Percentiles rank a stretch among this genome's conserved stretches.
Conservation (phyloP, 495 filamentous ascomycete species). For the Astrocystis sublimbata region DNA sequence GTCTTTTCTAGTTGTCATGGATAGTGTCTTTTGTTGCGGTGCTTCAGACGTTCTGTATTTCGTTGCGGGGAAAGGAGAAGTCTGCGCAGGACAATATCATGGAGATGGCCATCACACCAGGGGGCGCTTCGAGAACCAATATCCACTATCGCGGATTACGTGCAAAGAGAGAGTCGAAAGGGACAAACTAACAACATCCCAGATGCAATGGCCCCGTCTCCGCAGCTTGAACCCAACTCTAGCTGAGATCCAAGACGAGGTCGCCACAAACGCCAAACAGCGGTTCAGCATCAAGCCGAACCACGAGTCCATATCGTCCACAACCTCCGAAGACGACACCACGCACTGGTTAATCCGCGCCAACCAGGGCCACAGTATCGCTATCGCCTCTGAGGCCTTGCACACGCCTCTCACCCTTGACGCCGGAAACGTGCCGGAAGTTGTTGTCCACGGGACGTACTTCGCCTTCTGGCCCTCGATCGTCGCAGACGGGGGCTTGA, state of each 20-base stretch:
- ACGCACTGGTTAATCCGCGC: conserved; percentile 84
- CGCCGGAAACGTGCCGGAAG: conserved; percentile 49
- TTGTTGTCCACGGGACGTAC: conserved; percentile 86
- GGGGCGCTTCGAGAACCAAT: background rate
- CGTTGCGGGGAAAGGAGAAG: background rate
- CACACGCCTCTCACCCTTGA: conserved; percentile 63
- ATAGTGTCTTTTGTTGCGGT: too few species aligned
- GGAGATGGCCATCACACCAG: background rate
- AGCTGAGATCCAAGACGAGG: conserved; percentile 68
- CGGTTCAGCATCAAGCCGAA: conserved; percentile 68
- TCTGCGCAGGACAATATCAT: too few species aligned
- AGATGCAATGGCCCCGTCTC: conserved; percentile 72
- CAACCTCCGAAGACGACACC: conserved; percentile 45
- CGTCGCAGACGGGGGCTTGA: conserved; percentile 69
- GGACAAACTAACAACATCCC: conserved; percentile 7
- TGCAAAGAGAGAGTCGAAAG: background rate
- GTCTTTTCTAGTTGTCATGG: background rate
- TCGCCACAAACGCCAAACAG: conserved; percentile 81
- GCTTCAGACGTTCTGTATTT: too few species aligned
- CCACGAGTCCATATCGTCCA: conserved; percentile 17
- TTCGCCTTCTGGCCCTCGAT: conserved; percentile 74
- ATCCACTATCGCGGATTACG: background rate
- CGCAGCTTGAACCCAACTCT: conserved; percentile 70
- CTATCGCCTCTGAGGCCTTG: conserved; percentile 65
- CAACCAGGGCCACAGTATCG: conserved; percentile 84